Base-by-base conservation (phyloP, 148 eudicot genomes). In the Agrostemma githago region DNA sequence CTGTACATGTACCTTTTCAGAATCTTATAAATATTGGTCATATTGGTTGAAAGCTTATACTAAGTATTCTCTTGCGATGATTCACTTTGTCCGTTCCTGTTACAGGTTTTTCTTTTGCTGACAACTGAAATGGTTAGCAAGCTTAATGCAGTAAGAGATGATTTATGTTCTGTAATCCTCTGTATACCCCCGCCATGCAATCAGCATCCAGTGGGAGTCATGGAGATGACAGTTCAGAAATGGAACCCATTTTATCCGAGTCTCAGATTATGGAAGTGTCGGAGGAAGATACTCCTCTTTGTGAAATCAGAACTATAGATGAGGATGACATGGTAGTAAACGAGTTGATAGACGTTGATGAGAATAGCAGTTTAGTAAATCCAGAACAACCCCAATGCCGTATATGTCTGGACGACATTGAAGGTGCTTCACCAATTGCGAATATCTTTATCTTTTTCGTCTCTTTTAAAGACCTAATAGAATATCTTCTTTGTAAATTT, bases 371-470 rank as follows among this genome's bases (percentile, higher is more conserved):
- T 74, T 73, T 87, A 70, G 90, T 87, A 77, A 84, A 81, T 73
- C 46, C 88, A 58, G 93, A 95, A 48, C 96, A 80, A 72, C 87
- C 90, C 48, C 97, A 89, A 62, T 95, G 98, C 78, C 96, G 98
- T 63, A 95, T 95, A 79, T 92, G 98, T 88, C 92, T 95, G 71
- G 97, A 94, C 61, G 83, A 64, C 56, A 43, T 67, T 61, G 92
- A 79, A 93, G 98, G 98, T 93, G 38, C 65, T 76, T 43, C 61
- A 58, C 43, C 21, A 17, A 57, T 66, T 81, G 42, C 59, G 72
- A 59, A 40, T 16, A 7, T 67, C 58, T 19, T 38, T 66, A n/a
- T 37, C 69, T 66, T 79, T 65, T 69, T 53, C 20, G 56, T 37
- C 11, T 14, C 12, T 15, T 51, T 48, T 58, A 19, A 54, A 43